Percentiles rank a stretch among this genome's conserved stretches.
Conservation (phyloP, 2,329 filamentous ascomycete species). For the Colletotrichum falcatum region DNA sequence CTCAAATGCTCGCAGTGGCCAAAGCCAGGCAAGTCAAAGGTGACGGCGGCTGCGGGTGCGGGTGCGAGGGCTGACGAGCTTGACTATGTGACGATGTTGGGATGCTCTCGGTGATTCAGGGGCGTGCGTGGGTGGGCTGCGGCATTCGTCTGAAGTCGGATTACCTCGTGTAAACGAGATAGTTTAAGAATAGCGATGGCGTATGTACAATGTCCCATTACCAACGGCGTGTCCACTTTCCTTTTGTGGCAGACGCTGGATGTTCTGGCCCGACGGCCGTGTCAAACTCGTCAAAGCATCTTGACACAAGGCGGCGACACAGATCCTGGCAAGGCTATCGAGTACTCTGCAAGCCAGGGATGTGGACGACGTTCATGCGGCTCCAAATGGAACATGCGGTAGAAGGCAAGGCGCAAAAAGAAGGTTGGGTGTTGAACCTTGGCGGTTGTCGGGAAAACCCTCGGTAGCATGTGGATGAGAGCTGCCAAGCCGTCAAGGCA, state of each 20-base stretch:
- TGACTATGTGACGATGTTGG: conserved; percentile 20
- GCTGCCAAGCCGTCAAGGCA: not conserved
- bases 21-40: not conserved
- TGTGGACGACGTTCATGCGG: not conserved
- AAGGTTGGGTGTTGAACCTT: not conserved
- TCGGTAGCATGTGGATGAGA: not conserved
- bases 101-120: not conserved
- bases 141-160: conserved; percentile 31
- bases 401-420: not conserved
- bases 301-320: conserved; percentile 7
- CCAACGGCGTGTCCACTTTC: conserved; percentile 12
- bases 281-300: conserved; percentile 2
- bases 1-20: not conserved
- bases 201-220: too few relatives aligned
- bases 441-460: not conserved
- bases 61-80: conserved; percentile 15
- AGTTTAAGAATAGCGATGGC: conserved; percentile 19
- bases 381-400: not conserved
- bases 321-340: not conserved
- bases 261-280: conserved; percentile 15
- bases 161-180: conserved; percentile 17
- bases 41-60: conserved; percentile 9
- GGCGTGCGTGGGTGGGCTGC: conserved; percentile 20
- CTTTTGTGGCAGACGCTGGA: conserved; percentile 9
- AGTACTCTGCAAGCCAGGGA: too few relatives aligned